Conservation (phyloP, 495 filamentous ascomycete genomes). For the Stereocaulon alpinum region DNA sequence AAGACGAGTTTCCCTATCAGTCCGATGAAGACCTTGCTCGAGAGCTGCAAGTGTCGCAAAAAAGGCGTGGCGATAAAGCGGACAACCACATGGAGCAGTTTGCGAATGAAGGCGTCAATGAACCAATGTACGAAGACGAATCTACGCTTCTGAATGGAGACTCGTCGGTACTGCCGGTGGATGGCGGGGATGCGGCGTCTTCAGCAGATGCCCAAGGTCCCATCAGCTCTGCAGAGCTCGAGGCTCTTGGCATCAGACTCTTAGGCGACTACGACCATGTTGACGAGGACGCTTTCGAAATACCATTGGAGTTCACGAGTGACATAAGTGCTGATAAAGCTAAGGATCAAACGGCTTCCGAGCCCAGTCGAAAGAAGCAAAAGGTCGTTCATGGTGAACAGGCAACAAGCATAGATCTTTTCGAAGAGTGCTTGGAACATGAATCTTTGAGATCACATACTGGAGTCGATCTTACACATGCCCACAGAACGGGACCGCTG, state of each 20-base stretch:
- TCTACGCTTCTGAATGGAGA: constrained; percentile 14
- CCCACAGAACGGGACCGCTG: neutral
- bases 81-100: constrained; percentile 11
- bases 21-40: constrained; percentile 42
- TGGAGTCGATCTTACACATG: neutral
- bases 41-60: constrained; percentile 21
- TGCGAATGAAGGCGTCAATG: constrained; percentile 20
- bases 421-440: neutral
- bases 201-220: constrained; percentile 7
- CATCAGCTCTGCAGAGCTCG: constrained; percentile 16
- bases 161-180: neutral
- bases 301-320: constrained; percentile 21
- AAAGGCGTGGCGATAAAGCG: constrained; percentile 19
- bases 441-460: neutral
- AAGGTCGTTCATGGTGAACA: constrained; percentile 21
- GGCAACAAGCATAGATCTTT: neutral
- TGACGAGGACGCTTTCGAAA: constrained; percentile 25
- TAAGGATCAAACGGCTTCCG: constrained; percentile 13
- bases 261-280: constrained; percentile 12
- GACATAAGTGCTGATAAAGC: constrained; percentile 13
- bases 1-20: constrained; percentile 38
- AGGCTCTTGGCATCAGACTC: constrained; percentile 22
- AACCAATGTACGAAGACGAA: constrained; percentile 16
- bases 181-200: neutral
- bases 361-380: constrained; percentile 24